Evolutionary conservation across 345 rosid genomes (phyloP), one percentile per base, ranked within the genome.

Genomic region (Melastoma malabathricum): DNA sequence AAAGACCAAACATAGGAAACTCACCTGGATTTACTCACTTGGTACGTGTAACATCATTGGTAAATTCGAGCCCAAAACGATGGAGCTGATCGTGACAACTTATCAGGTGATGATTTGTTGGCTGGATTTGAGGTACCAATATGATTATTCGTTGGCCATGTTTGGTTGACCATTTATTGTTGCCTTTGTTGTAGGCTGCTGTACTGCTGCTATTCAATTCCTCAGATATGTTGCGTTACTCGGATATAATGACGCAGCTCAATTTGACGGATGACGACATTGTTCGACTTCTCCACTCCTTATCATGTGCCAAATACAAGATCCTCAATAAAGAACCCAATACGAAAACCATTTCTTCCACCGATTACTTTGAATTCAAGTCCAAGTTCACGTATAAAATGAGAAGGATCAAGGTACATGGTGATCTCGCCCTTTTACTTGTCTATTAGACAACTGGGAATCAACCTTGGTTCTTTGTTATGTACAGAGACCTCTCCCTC

Each of bases 331-430:
- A 82, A 65, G 86, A 82, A 41, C 79, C 89, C 25, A 72, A 54
- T 64, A 69, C 86, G 14, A 84, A 79, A 71, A 73, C 65, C 43
- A 65, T 84, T 15, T 70, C 81, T 10, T 77, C 72, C 57, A 55
- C 67, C 13, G 94, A 84, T 56, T 52, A 41, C 59, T 84, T 84
- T 59, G 82, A 81, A 61, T 76, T 84, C 71, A 84, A 84, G 68
- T 61, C 69, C 58, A 93, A 81, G 69, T 93, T 93, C 65, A 80
- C 82, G 0, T 89, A 93, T 61, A 75, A 80, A 68, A 72, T 88
- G 99, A 75, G 94, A 76, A 85, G 97, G 74, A 88, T 93, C 52
- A 88, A 88, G 96, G 99, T 88, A 13, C 13, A 2, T 22, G 18
- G 0, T n/a, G 17, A 27, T 20, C 54, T 31, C 13, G 25, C 17